Conservation (phyloP, 2,329 filamentous ascomycete species). For the Cercospora nicotianae region DNA sequence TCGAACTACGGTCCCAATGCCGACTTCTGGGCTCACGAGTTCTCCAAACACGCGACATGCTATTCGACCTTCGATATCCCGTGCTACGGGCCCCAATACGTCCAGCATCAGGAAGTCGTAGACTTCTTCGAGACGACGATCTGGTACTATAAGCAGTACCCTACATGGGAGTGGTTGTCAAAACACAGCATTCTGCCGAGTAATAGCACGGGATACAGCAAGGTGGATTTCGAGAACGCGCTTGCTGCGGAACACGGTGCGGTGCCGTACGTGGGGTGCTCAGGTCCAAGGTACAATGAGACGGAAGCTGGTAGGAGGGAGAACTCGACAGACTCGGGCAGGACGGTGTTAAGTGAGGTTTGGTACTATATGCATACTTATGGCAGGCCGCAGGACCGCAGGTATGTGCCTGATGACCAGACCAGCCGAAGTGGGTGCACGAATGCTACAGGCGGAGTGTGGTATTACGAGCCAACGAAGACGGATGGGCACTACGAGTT, state of each 20-base stretch:
- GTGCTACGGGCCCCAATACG: constrained; percentile 63
- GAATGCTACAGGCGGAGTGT: constrained; percentile 53
- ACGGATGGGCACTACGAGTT: constrained; percentile 3
- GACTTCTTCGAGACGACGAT: constrained; percentile 65
- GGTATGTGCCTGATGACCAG: constrained; percentile 51
- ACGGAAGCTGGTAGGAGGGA: constrained; percentile 56
- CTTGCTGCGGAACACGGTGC: constrained; percentile 55
- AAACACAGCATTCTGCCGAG: constrained; percentile 56
- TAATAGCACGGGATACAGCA: constrained; percentile 59
- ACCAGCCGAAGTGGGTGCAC: constrained; percentile 58
- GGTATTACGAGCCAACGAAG: constrained; percentile 55
- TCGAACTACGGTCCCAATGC: constrained; percentile 57
- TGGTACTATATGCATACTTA: constrained; percentile 67
- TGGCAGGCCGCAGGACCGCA: constrained; percentile 57
- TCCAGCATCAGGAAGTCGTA: constrained; percentile 59
- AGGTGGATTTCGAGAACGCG: constrained; percentile 54
- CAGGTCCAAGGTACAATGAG: constrained; percentile 60
- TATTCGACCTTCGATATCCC: constrained; percentile 64
- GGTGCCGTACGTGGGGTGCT: constrained; percentile 62
- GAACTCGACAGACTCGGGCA: constrained; percentile 54
- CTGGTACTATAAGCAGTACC: constrained; percentile 58
- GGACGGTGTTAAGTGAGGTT: constrained; percentile 60
- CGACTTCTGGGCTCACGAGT: constrained; percentile 58
- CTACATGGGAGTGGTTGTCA: constrained; percentile 62
- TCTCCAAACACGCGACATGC: constrained; percentile 52